Evolutionary conservation across 495 filamentous ascomycete species (phyloP), one percentile per base, ranked within the genome.

Genomic region (Penicillium parvum): DNA sequence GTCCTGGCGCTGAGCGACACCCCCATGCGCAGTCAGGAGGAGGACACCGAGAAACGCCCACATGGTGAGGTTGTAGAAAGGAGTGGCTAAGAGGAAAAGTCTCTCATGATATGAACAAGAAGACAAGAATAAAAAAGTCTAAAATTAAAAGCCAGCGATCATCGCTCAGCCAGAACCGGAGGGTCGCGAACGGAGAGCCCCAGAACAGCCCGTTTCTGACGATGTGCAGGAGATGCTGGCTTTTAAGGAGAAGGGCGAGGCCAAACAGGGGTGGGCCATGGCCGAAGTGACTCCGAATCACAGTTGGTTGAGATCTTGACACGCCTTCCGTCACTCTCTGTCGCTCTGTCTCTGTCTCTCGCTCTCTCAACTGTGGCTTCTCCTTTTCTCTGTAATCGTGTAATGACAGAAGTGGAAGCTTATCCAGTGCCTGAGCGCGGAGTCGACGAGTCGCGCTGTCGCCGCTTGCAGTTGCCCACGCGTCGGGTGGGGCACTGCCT

Each of bases 1-100:
- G 30, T 43, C 40, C 5, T 34, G 19, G 14, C 40, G 28, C 40
- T 32, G n/a, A 16, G 40, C 40, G n/a, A 26, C 20, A 14, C 19
- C 40, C 17, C 12, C 40, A 33, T 33, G 29, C n/a, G 26, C 21
- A 12, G 22, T 30, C 5, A 41, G 17, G 7, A 41, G 11, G 17
- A 41, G 18, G 38, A 12, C 27, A 19, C 38, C 27, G 11, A 41
- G 17, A 21, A 41, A 32, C 5, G 29, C 28, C 28, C 28, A 32
- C 38, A 41, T 41, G 27, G 26, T 29, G 25, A 12, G 12, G 17
- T 19, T n/a, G 25, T 1, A 12, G 27, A 14, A 22, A 40, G 18
- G 17, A 41, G 15, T 25, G 14, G 14, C 22, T 40, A 40, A 5
- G 4, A 41, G 27, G 27, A 21, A n/a, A 22, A 15, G 14, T 20